Evolutionary conservation across 768 basidiomycete genomes (phyloP), one percentile per base, ranked within the genome.

Genomic region (Lactarius pseudohatsudake): DNA sequence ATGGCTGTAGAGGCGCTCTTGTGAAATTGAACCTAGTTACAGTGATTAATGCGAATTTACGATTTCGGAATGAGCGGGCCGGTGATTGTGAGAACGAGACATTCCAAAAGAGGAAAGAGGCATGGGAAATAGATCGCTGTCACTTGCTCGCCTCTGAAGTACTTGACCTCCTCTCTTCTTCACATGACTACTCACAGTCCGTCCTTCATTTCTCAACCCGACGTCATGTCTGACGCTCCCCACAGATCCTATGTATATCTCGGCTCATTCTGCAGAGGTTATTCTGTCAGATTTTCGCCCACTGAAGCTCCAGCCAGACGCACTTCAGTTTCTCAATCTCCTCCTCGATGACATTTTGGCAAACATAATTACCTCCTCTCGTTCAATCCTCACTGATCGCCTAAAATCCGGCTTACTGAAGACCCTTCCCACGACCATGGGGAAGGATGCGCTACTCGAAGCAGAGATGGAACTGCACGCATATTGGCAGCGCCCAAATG

Each of bases 271-370:
- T 40, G 93, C 94, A 55, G 93, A 96, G 77, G 86, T 93, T 68
- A 90, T 97, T 73, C 87, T 98, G 61, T 94, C 92, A 66, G 95
- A 98, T 72, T 86, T 96, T 63, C 88, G 95, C 22, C 92, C 93
- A n/a, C 95, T 92, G 70, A 90, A 87, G 75, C 85, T 96, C 77
- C 86, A 88, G 69, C 74, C 81, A 22, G 87, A 94, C 61, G 89
- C 92, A n/a, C 85, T 97, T 57, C 81, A 80, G 66, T 83, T 84
- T 66, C 84, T 94, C 79, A 95, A 95, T 76, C 84, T 86, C 68
- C 78, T 93, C 56, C 82, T 95, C 66, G 94, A 95, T 78, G 94
- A 95, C 77, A 84, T 94, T 66, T 81, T 96, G 59, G 86, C 86
- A 78, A 86, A 81, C 64, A 85, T 93, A 63, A 83, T 94, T 72